These are phyloP conservation scores for Jacaranda copaia DNA, from an alignment of 257 asterid genomes.

Conservation along the genomic window DNA sequence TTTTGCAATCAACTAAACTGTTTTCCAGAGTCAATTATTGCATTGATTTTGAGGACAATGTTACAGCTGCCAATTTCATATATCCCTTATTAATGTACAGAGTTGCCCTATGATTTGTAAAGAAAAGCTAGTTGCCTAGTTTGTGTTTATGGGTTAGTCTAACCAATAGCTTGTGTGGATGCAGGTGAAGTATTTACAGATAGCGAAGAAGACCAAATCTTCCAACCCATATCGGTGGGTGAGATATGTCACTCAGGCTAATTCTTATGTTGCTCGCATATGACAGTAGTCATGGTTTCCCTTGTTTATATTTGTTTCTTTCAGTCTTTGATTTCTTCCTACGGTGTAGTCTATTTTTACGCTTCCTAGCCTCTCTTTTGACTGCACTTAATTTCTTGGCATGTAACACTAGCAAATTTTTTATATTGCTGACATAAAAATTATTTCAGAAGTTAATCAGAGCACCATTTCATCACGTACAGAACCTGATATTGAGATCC, in stretches of 20 bases:
- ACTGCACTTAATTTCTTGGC: background rate
- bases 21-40: background rate
- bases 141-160: conserved; percentile 9
- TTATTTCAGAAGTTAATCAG: background rate
- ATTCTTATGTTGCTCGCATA: conserved; percentile 97
- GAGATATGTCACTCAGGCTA: conserved; percentile 95
- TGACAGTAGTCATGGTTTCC: conserved; percentile 37
- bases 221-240: conserved; percentile 97
- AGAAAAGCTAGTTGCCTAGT: background rate
- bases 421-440: background rate
- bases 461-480: background rate
- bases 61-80: background rate
- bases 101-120: background rate
- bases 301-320: conserved; percentile 14
- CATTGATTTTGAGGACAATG: background rate
- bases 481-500: background rate
- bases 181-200: conserved; percentile 97
- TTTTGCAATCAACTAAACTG: background rate
- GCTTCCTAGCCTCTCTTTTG: background rate
- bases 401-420: background rate
- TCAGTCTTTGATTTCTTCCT: background rate
- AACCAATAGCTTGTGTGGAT: conserved; percentile 31
- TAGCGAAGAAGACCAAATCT: conserved; percentile 80
- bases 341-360: conserved; percentile 7
- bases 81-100: background rate